Conservation (phyloP, 345 rosid genomes). For the Eucalyptus paniculata region DNA sequence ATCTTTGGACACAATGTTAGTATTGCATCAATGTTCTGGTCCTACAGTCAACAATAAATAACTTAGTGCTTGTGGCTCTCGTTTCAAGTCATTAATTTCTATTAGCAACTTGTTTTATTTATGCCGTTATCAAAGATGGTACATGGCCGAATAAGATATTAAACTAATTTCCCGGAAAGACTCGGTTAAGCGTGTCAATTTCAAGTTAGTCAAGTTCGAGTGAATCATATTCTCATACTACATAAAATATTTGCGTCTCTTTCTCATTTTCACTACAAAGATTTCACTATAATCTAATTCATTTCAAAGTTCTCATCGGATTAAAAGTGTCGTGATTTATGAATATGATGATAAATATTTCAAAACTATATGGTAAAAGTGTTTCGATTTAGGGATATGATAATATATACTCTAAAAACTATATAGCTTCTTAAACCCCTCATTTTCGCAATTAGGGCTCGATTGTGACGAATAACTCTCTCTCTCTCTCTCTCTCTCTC, state of each 20-base stretch:
- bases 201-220: not conserved
- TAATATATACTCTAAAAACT: not conserved
- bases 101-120: not conserved
- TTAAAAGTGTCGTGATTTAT: not conserved
- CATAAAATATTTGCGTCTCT: not conserved
- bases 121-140: not conserved
- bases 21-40: not conserved
- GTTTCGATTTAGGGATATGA: not conserved
- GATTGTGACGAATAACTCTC: not conserved
- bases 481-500: not conserved
- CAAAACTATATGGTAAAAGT: not conserved
- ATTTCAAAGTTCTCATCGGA: fast-evolving
- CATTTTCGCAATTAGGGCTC: not conserved
- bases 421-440: not conserved
- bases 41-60: not conserved
- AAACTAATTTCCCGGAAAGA: not conserved
- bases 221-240: not conserved
- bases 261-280: too few relatives aligned
- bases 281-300: not conserved
- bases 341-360: not conserved
- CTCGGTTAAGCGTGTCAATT: not conserved
- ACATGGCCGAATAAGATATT: not conserved
- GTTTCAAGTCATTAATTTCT: not conserved
- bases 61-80: not conserved
- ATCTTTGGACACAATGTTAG: not conserved